These are phyloP conservation scores for Pichia ethanolica DNA, from an alignment of 805 yeast species.

Conservation along the genomic window DNA sequence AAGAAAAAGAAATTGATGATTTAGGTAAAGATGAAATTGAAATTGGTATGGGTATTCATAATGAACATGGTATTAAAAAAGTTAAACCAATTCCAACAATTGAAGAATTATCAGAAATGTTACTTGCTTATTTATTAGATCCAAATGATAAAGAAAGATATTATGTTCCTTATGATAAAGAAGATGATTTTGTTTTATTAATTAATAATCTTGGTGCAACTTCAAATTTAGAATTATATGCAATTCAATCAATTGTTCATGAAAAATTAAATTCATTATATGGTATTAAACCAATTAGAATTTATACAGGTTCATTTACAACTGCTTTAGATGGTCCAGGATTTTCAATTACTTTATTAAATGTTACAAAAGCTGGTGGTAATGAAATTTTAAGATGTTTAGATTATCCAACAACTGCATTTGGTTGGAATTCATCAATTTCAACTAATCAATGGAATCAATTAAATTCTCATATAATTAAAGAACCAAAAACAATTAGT, in stretches of 20 bases:
- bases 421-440: constrained; percentile 65
- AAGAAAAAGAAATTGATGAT: constrained; percentile 31
- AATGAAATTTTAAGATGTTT: constrained; percentile 43
- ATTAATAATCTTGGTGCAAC: constrained; percentile 89
- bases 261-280: constrained; percentile 45
- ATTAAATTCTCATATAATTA: constrained; percentile 15
- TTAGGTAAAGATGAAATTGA: constrained; percentile 65
- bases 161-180: constrained; percentile 58
- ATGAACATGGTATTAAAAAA: constrained; percentile 79
- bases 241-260: constrained; percentile 56
- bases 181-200: constrained; percentile 59
- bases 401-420: constrained; percentile 69
- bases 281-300: constrained; percentile 55
- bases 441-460: constrained; percentile 19
- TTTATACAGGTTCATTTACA: constrained; percentile 70
- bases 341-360: constrained; percentile 75
- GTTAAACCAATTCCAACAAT: constrained; percentile 63
- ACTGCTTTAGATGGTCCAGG: constrained; percentile 93
- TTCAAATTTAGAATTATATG: constrained; percentile 68
- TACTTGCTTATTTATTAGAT: constrained; percentile 58
- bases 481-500: constrained; percentile 20
- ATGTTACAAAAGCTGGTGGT: constrained; percentile 49
- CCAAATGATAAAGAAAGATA: constrained; percentile 67
- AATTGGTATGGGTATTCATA: constrained; percentile 93
- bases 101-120: constrained; percentile 47